Conservation (phyloP, 169 alveolate genomes). For the Plasmodium vinckei region DNA sequence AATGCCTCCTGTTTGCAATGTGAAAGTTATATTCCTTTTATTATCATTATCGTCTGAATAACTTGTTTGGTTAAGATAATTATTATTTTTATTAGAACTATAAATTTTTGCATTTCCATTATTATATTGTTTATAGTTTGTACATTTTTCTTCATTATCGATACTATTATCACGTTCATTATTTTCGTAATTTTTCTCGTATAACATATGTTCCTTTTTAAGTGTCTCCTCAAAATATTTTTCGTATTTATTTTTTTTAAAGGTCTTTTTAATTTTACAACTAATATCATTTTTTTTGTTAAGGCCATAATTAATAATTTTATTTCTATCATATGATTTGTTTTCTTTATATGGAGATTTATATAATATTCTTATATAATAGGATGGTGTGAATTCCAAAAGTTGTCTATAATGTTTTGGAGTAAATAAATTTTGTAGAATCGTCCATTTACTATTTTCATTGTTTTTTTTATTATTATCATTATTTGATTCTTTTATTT, state of each 20-base stretch:
- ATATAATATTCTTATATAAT: slow-evolving; percentile 71
- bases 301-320: slow-evolving; percentile 8
- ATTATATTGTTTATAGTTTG: not conserved
- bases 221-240: slow-evolving; percentile 63
- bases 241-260: slow-evolving; percentile 52
- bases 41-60: too few relatives aligned
- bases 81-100: too few relatives aligned
- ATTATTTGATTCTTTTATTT: slow-evolving; percentile 6
- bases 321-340: slow-evolving; percentile 5
- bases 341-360: slow-evolving; percentile 50
- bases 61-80: too few relatives aligned
- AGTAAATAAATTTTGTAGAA: slow-evolving; percentile 16
- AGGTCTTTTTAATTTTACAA: slow-evolving; percentile 15
- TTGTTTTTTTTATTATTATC: slow-evolving; percentile 9
- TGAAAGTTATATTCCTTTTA: too few relatives aligned
- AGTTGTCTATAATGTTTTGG: slow-evolving; percentile 53
- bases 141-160: not conserved
- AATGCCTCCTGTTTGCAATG: not conserved
- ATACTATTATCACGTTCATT: not conserved
- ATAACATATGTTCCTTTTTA: slow-evolving; percentile 27
- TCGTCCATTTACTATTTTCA: slow-evolving; percentile 15
- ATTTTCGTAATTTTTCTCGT: slow-evolving; percentile 1
- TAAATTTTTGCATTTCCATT: too few relatives aligned
- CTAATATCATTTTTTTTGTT: slow-evolving; percentile 31
- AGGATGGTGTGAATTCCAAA: slow-evolving; percentile 66